A percentile compares a stretch with the other conserved stretches of the same genome.
phyloP scores from a whole-genome alignment of 208 protist species.

The Leishmania gerbilli region DNA sequence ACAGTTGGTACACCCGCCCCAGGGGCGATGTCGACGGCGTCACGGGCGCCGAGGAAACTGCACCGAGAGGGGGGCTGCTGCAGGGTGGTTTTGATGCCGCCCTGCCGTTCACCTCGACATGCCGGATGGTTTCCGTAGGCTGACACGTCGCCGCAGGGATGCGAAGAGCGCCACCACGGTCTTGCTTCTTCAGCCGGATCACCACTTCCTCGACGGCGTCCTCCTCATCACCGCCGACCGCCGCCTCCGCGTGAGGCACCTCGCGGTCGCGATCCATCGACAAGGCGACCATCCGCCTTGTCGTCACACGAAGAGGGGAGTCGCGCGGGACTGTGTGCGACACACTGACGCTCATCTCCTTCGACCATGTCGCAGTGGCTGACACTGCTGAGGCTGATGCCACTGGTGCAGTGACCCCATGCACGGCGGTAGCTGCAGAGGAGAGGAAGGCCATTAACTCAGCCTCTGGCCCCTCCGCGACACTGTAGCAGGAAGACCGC shows the following conservation, averaged over 20 bases:
- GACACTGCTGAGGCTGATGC: neutral
- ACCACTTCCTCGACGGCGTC: constrained; percentile 7
- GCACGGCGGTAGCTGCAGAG: neutral
- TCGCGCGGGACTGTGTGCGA: neutral
- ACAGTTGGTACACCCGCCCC: neutral
- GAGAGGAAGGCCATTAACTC: neutral
- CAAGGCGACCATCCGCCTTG: neutral
- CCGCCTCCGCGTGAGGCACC: neutral
- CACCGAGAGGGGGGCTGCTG: neutral
- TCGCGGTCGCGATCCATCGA: neutral
- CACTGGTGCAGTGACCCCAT: neutral
- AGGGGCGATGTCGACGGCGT: neutral
- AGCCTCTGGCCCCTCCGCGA: neutral
- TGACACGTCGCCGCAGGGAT: neutral
- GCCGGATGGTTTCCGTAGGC: neutral
- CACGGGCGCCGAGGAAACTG: neutral
- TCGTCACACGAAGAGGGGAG: neutral
- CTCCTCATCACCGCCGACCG: neutral
- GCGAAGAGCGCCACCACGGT: neutral
- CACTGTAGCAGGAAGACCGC: neutral
- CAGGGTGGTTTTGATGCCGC: neutral
- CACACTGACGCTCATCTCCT: neutral
- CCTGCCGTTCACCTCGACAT: neutral
- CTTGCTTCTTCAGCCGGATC: neutral
- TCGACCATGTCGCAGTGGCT: neutral